phyloP scores from a whole-genome alignment of 805 yeast genomes.

The Ogataea trehalophila region DNA sequence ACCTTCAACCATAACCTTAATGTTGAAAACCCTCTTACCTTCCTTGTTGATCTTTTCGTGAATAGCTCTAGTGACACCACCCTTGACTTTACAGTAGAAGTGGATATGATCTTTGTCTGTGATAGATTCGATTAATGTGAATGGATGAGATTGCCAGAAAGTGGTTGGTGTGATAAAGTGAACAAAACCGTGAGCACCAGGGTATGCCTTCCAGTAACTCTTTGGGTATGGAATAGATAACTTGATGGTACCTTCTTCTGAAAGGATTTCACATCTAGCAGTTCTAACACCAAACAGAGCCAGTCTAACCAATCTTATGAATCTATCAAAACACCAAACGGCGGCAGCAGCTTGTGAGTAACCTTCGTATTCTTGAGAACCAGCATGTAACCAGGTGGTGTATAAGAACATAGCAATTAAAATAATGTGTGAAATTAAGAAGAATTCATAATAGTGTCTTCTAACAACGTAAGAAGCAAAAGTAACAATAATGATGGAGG shows the following conservation, averaged over 20 bases:
- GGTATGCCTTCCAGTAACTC: conserved; percentile 41
- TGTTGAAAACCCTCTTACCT: conserved; percentile 26
- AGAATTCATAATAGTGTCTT: conserved; percentile 53
- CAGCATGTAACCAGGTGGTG: conserved; percentile 57
- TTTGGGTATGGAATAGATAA: conserved; percentile 44
- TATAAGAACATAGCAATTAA: conserved; percentile 49
- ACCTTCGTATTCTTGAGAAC: conserved; percentile 26
- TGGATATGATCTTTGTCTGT: conserved; percentile 34
- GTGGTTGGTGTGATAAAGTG: conserved; percentile 47
- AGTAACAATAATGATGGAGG: conserved; percentile 37
- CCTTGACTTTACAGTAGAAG: conserved; percentile 46
- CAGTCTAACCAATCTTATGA: conserved; percentile 39
- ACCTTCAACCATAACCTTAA: conserved; percentile 65
- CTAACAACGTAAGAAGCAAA: conserved; percentile 49
- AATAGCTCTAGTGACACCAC: conserved; percentile 51
- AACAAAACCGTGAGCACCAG: conserved; percentile 59
- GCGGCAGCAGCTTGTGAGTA: conserved; percentile 37
- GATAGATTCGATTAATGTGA: conserved; percentile 45
- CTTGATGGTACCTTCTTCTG: conserved; percentile 45
- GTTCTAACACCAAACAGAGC: conserved; percentile 33
- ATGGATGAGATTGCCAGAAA: conserved; percentile 56
- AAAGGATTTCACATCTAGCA: conserved; percentile 34
- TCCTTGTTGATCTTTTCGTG: conserved; percentile 25
- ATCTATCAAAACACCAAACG: conserved; percentile 52
- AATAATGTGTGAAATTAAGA: conserved; percentile 52